Base-by-base conservation (phyloP, 495 filamentous ascomycete species). In the Recurvomyces mirabilis region DNA sequence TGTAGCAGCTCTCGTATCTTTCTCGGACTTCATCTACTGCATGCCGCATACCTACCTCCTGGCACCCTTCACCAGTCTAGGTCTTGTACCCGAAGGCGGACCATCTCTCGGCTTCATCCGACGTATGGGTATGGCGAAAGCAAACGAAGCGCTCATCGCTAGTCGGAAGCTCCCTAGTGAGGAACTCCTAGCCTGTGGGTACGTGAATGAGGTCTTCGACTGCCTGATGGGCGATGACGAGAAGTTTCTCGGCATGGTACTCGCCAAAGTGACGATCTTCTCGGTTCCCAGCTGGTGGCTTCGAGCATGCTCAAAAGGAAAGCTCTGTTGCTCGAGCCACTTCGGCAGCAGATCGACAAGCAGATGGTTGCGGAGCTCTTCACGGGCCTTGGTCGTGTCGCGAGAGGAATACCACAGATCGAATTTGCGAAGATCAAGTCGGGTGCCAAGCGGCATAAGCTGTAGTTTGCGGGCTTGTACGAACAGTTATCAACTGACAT, bases 61-160 rank as follows among this genome's bases (percentile, higher is more conserved):
- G 11, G 94, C 87, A 0, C 91, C 91, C 1, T 98, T 95, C 73
- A 80, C 82, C 1, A 85, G 81, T 0, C 72, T 95, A 0, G 91
- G 91, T 0, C 77, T 98, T 0, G 88, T 94, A 0, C 73, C 87
- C 34, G 91, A 98, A 61, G 91, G 91, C 26, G 84, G 79, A 15
- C 75, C 86, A 0, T 85, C 78, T 21, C 61, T 70, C 17, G 82
- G 77, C 13, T 79, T 98, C 49, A 87, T 94, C 17, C 76, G 82
- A 54, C 69, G 87, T 0, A 66, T 98, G 19, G 89, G 89, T 0
- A 72, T 89, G 38, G 69, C 75, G 49, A 89, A 85, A 61, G 89
- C 91, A 0, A 94, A 94, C 57, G 91, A 98, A 69, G 91, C 91
- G 26, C 69, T 98, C 1, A 80, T 98, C 44, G 84, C 93, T 77